Base-by-base conservation (phyloP, 2,329 filamentous ascomycete species). In the Fusarium sp. region DNA sequence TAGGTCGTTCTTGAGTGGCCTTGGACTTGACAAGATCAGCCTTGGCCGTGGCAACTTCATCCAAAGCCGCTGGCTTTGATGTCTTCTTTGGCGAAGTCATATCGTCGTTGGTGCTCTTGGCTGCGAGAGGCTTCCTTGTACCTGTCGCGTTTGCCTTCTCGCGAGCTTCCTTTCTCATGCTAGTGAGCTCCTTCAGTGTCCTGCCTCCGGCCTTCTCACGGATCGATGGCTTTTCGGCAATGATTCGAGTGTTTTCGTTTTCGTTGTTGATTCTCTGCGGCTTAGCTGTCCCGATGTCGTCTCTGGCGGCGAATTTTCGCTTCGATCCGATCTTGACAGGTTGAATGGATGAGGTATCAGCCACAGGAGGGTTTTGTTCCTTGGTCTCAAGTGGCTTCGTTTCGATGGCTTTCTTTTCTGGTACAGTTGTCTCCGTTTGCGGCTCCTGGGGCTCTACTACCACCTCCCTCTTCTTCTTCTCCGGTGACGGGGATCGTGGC, bases 31-130 rank as follows among this genome's bases (percentile, higher is more conserved):
- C 40, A 45, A 79, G 70, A 33, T 85, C 82, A 5, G 80, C 74
- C 72, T 88, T 89, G 3, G 78, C 80, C 36, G 82, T 77, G 10
- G 83, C 80, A 11, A 82, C 74, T 54, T 87, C 85, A 33, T 86
- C 84, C 5, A 73, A 64, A 11, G 73, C 63, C 4, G 74, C 38
- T 11, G 79, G 69, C 63, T 85, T 87, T 2, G 80, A 57, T 4
- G 71, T 73, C 79, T 92, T 92, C 77, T 86, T 89, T 0, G 90
- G 90, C 3, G 91, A 91, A 33, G 84, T 83, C 50, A 92, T 78
- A 73, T 89, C 87, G 65, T 90, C 86, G 76, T 92, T 92, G 18
- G 88, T 88, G 81, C 84, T 92, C 81, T 92, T 92, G 54, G 84
- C 83, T 9, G 86, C 82, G 13, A 91, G 82, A 2, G 89, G 87